phyloP scores from a whole-genome alignment of 768 basidiomycete genomes.

The Termitomyces sp. region DNA sequence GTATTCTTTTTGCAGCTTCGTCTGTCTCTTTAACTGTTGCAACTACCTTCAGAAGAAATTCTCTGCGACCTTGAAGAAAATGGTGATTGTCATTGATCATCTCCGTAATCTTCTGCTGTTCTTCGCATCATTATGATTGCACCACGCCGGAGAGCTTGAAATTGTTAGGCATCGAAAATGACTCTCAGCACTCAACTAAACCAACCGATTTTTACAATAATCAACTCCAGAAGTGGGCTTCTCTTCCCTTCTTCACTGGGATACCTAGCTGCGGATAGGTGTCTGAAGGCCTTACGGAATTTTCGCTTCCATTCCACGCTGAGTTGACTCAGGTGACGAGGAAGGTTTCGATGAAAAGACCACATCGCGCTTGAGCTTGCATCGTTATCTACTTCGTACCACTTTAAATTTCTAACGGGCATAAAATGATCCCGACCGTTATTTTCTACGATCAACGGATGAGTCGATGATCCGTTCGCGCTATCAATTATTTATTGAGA shows the following conservation, averaged over 20 bases:
- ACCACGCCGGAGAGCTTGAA: not conserved
- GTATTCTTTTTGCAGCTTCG: not conserved
- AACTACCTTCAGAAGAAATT: too few relatives aligned
- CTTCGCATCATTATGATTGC: not conserved
- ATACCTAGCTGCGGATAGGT: too few relatives aligned
- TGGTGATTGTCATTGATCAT: not conserved
- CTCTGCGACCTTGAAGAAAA: too few relatives aligned
- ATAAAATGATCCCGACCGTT: too few relatives aligned
- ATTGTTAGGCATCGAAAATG: not conserved
- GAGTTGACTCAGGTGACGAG: not conserved
- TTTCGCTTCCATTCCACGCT: not conserved
- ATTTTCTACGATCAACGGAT: too few relatives aligned
- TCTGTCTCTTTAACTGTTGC: not conserved
- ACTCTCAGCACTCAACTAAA: not conserved
- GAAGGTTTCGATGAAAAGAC: not conserved
- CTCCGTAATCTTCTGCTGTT: not conserved
- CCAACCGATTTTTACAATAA: not conserved
- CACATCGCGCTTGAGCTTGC: too few relatives aligned
- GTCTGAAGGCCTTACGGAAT: not conserved
- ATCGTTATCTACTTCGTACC: not conserved
- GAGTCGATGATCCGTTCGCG: too few relatives aligned
- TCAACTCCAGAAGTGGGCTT: not conserved
- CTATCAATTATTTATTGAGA: not conserved
- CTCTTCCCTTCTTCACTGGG: not conserved
- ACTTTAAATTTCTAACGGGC: not conserved